Percentiles rank a stretch among this genome's conserved stretches.
Evolutionary conservation across 495 filamentous ascomycete species (phyloP).

Genomic region (Penicillium roqueforti): DNA sequence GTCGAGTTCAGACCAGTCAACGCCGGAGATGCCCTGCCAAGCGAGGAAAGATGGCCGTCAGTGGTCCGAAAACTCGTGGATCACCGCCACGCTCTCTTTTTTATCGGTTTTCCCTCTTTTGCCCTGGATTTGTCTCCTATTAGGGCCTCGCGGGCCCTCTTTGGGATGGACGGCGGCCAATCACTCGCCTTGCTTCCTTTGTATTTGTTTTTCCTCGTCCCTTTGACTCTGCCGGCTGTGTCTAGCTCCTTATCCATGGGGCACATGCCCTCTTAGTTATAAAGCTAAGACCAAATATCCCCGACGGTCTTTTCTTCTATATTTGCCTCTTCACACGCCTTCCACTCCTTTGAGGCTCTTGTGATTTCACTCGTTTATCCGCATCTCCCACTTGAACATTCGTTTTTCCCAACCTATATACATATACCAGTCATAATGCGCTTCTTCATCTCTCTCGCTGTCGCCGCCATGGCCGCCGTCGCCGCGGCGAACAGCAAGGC

Average conservation of each 20-base stretch:
- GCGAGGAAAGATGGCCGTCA: slow-evolving; percentile 6
- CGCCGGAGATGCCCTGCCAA: slow-evolving; percentile 1
- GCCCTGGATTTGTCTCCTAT: too few relatives aligned
- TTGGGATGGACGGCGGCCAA: neutral
- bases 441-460: slow-evolving; percentile 33
- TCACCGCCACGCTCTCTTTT: slow-evolving; percentile 2
- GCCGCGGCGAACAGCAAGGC: slow-evolving; percentile 29
- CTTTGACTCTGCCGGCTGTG: neutral
- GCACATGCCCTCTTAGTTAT: slow-evolving; percentile 1
- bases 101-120: neutral
- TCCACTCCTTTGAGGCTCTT: slow-evolving; percentile 13
- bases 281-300: neutral
- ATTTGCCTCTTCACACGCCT: slow-evolving; percentile 10
- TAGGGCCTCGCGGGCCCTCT: neutral
- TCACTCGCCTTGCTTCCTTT: slow-evolving; percentile 5
- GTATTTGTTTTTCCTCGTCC: slow-evolving; percentile 7
- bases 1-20: slow-evolving; percentile 1
- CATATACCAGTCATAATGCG: slow-evolving; percentile 39
- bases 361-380: slow-evolving; percentile 7
- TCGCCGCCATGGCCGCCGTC: slow-evolving; percentile 39
- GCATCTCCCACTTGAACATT: slow-evolving; percentile 5
- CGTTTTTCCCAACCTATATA: neutral
- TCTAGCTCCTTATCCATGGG: neutral
- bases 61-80: slow-evolving; percentile 8
- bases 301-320: neutral